Evolutionary conservation across 495 filamentous ascomycete genomes (phyloP), one percentile per base, ranked within the genome.

Genomic region (Aspergillus diversus): DNA sequence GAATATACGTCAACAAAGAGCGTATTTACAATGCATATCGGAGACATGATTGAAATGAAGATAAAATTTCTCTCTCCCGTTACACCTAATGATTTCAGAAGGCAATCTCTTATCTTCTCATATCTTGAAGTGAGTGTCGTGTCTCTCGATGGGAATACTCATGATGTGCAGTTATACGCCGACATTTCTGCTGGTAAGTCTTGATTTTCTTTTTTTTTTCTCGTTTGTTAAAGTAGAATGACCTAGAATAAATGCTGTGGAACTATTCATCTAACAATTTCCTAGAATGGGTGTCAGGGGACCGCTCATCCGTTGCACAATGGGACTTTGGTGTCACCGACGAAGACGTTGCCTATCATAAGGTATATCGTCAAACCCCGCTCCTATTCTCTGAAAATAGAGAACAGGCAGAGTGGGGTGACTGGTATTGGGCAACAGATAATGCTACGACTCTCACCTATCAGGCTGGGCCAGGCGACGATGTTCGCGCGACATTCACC

Each of bases 1-100:
- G 77, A 82, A 53, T 88, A 87, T 61, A 87, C 85, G 1, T 85
- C 84, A 6, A 86, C 84, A 6, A 81, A 78, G 63, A 87, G 83
- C 62, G 78, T 82, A 13, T 88, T 87, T 66, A 83, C 77, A 5
- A 78, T 86, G 72, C 68, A 81, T 56, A 80, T 85, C 47, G 80
- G 63, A 27, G 74, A 71, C 27, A 66, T 67, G 55, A 69, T 87
- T 13, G 67, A 78, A 35, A 76, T 88, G 79, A 86, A 78, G 33
- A 74, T 85, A 37, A 86, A 81, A 15, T 87, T 88, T 67, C 71
- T 86, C 15, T 87, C 83, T 4, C 83, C 85, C 3, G 73, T 88
- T 51, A 81, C 77, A n/a, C 85, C 85, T 11, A 64, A 78, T 39
- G 85, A 87, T 65, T 59, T 83, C n/a, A 77, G 75, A 62, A 71